Evolutionary conservation across 495 filamentous ascomycete genomes (phyloP).

Genomic region (Penicillium odoratum): DNA sequence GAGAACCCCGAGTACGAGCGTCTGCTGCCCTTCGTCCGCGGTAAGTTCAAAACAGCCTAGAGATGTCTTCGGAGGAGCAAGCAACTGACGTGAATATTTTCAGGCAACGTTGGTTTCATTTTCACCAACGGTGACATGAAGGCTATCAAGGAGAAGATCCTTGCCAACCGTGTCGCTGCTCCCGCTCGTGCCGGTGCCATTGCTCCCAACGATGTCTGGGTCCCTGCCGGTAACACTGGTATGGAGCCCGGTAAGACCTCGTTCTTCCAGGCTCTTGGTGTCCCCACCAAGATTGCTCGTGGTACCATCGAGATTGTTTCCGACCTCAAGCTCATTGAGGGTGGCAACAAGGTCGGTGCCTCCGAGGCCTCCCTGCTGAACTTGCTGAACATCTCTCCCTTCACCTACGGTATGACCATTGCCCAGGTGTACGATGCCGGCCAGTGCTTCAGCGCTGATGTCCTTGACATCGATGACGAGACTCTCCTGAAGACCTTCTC

Average conservation of each 20-base stretch:
- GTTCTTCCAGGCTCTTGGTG: conserved; percentile 99
- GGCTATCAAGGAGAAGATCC: conserved; percentile 86
- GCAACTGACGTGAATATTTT: conserved; percentile 4
- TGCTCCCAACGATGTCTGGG: conserved; percentile 84
- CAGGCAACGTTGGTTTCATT: conserved; percentile 96
- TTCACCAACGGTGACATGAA: conserved; percentile 98
- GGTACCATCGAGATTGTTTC: conserved; percentile 99
- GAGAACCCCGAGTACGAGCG: conserved; percentile 97
- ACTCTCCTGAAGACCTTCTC: conserved; percentile 86
- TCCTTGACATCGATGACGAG: conserved; percentile 90
- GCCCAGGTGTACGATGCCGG: conserved; percentile 94
- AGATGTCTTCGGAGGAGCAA: neutral
- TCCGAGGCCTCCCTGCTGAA: conserved; percentile 98
- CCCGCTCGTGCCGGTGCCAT: conserved; percentile 96
- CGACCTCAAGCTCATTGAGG: conserved; percentile 96
- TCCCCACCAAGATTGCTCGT: conserved; percentile 99
- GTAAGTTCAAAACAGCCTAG: conserved; percentile 31
- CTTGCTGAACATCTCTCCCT: conserved; percentile 99
- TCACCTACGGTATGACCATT: conserved; percentile 99
- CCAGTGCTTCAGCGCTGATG: conserved; percentile 77
- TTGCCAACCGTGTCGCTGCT: conserved; percentile 94
- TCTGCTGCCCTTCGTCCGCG: conserved; percentile 91
- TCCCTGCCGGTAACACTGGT: conserved; percentile 97
- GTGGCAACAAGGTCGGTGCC: conserved; percentile 89
- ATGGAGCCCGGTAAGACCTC: conserved; percentile 99